Percentiles rank a stretch among this genome's conserved stretches.
These are phyloP conservation scores for Dendrothele bispora DNA, from an alignment of 768 basidiomycete species.

Conservation along the genomic window DNA sequence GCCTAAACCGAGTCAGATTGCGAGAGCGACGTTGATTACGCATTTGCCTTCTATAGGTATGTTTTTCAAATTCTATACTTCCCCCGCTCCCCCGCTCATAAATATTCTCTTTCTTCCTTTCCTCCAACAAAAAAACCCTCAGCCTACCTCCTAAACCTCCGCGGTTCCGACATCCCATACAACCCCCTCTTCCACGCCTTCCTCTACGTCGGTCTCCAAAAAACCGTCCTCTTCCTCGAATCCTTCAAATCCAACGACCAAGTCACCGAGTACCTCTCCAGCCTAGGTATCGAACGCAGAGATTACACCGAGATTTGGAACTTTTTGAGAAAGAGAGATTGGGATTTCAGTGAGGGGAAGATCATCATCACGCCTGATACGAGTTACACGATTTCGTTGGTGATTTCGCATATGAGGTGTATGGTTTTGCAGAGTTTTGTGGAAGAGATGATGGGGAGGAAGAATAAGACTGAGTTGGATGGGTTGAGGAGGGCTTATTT, in stretches of 20 bases:
- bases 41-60: slow-evolving; percentile 71
- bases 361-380: slow-evolving; percentile 72
- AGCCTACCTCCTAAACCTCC: slow-evolving; percentile 88
- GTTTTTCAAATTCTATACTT: slow-evolving; percentile 17
- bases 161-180: slow-evolving; percentile 88
- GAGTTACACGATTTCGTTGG: slow-evolving; percentile 80
- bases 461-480: slow-evolving; percentile 84
- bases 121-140: too few relatives aligned
- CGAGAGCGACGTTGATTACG: slow-evolving; percentile 67
- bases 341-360: slow-evolving; percentile 81
- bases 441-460: slow-evolving; percentile 80
- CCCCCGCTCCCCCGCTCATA: not conserved
- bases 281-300: slow-evolving; percentile 53
- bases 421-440: slow-evolving; percentile 70
- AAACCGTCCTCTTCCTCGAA: slow-evolving; percentile 79
- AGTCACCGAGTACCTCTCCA: slow-evolving; percentile 55
- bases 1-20: slow-evolving; percentile 60
- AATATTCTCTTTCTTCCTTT: not conserved
- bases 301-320: slow-evolving; percentile 82
- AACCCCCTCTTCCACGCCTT: slow-evolving; percentile 93
- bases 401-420: slow-evolving; percentile 82
- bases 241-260: slow-evolving; percentile 58
- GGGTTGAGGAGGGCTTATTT: slow-evolving; percentile 84
- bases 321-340: slow-evolving; percentile 71
- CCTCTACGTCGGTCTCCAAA: slow-evolving; percentile 65